Evolutionary conservation across 768 basidiomycete species (phyloP).

Genomic region (Leucocoprinus sp.): DNA sequence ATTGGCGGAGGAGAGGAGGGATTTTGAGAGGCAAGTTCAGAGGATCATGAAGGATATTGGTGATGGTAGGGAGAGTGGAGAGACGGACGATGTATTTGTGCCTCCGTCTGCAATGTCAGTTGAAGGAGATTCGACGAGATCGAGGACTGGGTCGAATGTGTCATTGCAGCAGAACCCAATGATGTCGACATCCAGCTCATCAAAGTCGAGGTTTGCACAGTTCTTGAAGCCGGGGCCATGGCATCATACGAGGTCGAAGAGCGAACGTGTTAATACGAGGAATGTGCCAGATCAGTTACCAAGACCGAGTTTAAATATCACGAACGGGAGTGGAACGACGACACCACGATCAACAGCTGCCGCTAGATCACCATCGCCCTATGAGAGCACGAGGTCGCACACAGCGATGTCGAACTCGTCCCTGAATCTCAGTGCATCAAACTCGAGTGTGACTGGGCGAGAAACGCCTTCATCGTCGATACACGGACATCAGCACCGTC

Average conservation of each 20-base stretch:
- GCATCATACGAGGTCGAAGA: conserved; percentile 32
- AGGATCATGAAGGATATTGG: conserved; percentile 19
- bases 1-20: conserved; percentile 13
- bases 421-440: conserved; percentile 7
- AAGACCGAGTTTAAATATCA: conserved; percentile 26
- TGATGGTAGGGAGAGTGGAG: conserved; percentile 14
- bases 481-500: conserved; percentile 4
- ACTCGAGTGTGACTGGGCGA: not conserved
- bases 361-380: conserved; percentile 11
- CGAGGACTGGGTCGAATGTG: not conserved
- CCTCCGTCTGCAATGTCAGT: not conserved
- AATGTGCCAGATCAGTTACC: conserved; percentile 16
- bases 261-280: conserved; percentile 24
- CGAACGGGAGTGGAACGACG: conserved; percentile 19
- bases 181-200: not conserved
- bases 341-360: conserved; percentile 14
- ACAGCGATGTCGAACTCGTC: conserved; percentile 9
- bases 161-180: not conserved
- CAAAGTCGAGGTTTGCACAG: conserved; percentile 33
- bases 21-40: conserved; percentile 16
- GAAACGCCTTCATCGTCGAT: conserved; percentile 6
- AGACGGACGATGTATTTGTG: not conserved
- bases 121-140: not conserved
- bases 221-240: conserved; percentile 32
- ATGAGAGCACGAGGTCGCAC: conserved; percentile 1